These are phyloP conservation scores for Calonectria pseudoreteaudii DNA, from an alignment of 2,329 filamentous ascomycete species.

Conservation along the genomic window DNA sequence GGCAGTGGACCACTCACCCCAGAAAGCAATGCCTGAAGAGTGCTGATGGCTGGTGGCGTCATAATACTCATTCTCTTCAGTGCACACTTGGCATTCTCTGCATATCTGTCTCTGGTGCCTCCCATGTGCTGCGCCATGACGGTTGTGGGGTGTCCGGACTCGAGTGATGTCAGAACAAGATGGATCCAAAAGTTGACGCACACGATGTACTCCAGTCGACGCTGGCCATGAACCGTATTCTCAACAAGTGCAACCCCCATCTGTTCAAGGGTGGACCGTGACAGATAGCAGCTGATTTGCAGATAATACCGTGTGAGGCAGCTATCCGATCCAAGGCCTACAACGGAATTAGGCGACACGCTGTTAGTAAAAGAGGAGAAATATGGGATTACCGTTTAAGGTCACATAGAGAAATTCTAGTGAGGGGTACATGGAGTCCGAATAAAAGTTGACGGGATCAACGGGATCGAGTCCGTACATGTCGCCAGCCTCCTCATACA, in stretches of 20 bases:
- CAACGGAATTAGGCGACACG: background rate
- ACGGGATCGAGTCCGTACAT: background rate
- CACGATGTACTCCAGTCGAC: background rate
- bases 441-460: background rate
- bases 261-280: background rate
- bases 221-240: conserved; percentile 8
- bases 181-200: conserved; percentile 13
- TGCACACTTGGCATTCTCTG: background rate
- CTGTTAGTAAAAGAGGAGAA: background rate
- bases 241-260: background rate
- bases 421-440: background rate
- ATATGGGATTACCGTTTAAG: background rate
- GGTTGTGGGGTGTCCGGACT: background rate
- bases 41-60: background rate
- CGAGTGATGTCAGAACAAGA: conserved; percentile 1
- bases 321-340: background rate
- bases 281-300: background rate
- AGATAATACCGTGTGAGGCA: background rate
- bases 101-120: background rate
- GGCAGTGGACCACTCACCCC: background rate
- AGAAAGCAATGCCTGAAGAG: background rate
- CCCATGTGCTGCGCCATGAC: conserved; percentile 1
- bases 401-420: conserved; percentile 2
- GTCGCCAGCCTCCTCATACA: background rate
- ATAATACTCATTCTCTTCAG: background rate